Evolutionary conservation across 257 asterid species (phyloP), one percentile per base, ranked within the genome.

Genomic region (Catharanthus roseus): DNA sequence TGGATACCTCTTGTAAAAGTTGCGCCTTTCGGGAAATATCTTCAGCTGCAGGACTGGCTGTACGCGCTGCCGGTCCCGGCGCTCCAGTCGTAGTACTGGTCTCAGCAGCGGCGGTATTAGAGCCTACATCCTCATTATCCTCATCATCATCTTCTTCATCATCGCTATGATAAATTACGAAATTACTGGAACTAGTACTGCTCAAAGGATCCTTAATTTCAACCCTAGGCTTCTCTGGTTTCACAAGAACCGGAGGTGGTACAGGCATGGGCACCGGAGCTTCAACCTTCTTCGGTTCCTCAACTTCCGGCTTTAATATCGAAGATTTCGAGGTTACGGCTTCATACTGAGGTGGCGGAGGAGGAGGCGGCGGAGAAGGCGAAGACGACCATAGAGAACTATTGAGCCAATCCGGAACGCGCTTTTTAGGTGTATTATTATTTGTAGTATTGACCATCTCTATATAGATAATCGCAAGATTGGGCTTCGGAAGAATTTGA

Each of bases 1-100:
- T 38, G 56, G 36, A 64, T 21, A 93, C 97, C 97, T 90, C 93
- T 78, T 84, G 92, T 31, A 80, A 74, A 78, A 93, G 82, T 77
- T 82, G 97, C 70, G 92, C 85, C 73, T 87, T 84, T 76, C 89
- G 81, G 28, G 93, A 82, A 66, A 87, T 41, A 77, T 87, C 95
- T 77, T 83, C 87, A 11, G 80, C 83, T 26, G 56, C 74, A 44
- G 77, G 55, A 68, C 33, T 72, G 28, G 84, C 77, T 31, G 80
- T 82, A 18, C 86, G 75, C 29, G 77, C 58, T 0, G 78, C 58
- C 0, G 74, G 71, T 65, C 21, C 72, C 71, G 51, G 3, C 4
- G 21, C 45, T 54, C 78, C 50, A 60, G 58, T 75, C 9, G 80
- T 70, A 45, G 58, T 39, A 21, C 78, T 62, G 63, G 74, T 75